Conservation (phyloP, 116 monocot species). For the Posidonia oceanica region DNA sequence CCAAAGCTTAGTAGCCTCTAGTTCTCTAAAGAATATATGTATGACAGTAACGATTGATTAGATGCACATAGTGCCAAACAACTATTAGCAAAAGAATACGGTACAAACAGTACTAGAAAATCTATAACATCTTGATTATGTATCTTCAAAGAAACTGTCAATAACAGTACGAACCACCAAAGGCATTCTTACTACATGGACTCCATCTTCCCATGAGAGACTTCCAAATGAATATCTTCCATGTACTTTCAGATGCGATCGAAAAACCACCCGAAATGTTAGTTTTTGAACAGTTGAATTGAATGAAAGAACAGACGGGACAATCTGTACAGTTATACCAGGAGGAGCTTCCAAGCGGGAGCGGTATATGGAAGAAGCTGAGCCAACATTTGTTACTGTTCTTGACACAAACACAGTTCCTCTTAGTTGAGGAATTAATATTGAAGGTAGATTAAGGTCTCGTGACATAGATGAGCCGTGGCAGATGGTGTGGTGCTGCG, state of each 20-base stretch:
- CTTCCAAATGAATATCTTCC: constrained; percentile 56
- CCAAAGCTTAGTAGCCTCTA: too few relatives aligned
- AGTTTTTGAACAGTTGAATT: constrained; percentile 25
- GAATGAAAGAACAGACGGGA: constrained; percentile 33
- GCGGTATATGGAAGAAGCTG: constrained; percentile 20
- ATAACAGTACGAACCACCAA: constrained; percentile 29
- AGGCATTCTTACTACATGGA: constrained; percentile 49
- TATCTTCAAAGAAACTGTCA: constrained; percentile 7
- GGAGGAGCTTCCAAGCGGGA: constrained; percentile 34
- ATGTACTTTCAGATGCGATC: constrained; percentile 26
- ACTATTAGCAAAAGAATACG: too few relatives aligned
- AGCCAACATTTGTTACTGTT: constrained; percentile 54
- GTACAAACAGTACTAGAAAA: too few relatives aligned
- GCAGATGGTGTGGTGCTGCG: constrained; percentile 20
- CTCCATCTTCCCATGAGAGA: constrained; percentile 52
- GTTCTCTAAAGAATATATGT: too few relatives aligned
- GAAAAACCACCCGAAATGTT: constrained; percentile 31
- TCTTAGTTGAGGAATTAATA: constrained; percentile 41
- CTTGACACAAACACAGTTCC: constrained; percentile 29
- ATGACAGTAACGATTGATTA: too few relatives aligned
- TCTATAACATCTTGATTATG: too few relatives aligned
- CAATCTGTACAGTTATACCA: constrained; percentile 27
- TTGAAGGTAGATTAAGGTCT: constrained; percentile 56
- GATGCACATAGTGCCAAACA: too few relatives aligned
- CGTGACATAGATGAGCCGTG: background rate